Evolutionary conservation across 108 stramenopile species (phyloP).

Genomic region (Asterionellopsis glacialis): DNA sequence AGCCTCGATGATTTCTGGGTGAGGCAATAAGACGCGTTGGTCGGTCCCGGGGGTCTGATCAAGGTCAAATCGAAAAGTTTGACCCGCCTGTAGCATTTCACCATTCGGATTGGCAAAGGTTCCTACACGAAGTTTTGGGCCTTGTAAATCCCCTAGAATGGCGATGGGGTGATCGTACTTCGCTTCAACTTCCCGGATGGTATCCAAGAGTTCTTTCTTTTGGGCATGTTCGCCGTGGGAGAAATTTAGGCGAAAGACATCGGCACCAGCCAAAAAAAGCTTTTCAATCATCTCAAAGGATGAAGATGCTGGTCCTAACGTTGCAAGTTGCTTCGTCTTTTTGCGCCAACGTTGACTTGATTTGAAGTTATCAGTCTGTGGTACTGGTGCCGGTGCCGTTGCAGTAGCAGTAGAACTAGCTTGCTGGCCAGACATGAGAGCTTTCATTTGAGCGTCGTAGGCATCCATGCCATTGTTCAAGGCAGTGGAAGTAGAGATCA

Average conservation of each 20-base stretch:
- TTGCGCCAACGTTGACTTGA: too few species aligned
- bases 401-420: too few species aligned
- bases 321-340: constrained; percentile 90
- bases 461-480: too few species aligned
- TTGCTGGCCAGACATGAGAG: too few species aligned
- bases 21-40: background rate
- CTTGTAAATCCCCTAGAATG: constrained; percentile 40
- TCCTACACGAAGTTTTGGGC: constrained; percentile 55
- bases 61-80: constrained; percentile 17
- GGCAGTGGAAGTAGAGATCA: too few species aligned
- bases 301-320: constrained; percentile 87
- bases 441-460: too few species aligned
- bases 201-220: constrained; percentile 2
- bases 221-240: constrained; percentile 33
- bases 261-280: constrained; percentile 35
- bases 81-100: constrained; percentile 32
- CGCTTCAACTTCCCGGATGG: background rate
- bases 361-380: too few species aligned
- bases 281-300: constrained; percentile 52
- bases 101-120: constrained; percentile 16
- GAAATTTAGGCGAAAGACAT: constrained; percentile 29
- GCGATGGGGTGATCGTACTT: constrained; percentile 13
- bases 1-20: background rate
- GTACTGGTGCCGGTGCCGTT: too few species aligned
- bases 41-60: background rate